These are phyloP conservation scores for Beauveria australis DNA, from an alignment of 2,329 filamentous ascomycete species.

Conservation along the genomic window DNA sequence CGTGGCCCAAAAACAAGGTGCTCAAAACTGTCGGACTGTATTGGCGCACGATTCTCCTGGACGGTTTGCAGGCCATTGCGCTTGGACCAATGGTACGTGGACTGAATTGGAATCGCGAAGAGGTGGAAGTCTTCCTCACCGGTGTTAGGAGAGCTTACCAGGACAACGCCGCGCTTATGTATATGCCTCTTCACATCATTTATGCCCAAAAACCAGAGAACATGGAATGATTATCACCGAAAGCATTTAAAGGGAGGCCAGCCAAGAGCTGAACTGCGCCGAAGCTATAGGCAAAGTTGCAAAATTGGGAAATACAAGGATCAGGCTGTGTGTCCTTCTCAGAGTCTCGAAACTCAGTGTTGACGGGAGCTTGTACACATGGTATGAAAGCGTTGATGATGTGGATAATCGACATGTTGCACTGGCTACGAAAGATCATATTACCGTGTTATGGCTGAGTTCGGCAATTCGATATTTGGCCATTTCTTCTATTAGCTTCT, in stretches of 20 bases:
- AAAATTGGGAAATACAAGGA: background rate
- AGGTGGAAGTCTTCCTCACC: conserved; percentile 41
- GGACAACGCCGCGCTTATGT: conserved; percentile 36
- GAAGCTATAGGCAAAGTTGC: background rate
- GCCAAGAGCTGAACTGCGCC: background rate
- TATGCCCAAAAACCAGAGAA: conserved; percentile 43
- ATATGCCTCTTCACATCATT: conserved; percentile 48
- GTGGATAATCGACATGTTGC: background rate
- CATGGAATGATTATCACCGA: background rate
- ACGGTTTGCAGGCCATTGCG: conserved; percentile 43
- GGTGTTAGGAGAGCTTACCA: conserved; percentile 40
- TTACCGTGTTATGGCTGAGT: no score
- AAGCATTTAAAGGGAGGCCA: background rate
- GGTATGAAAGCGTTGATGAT: background rate
- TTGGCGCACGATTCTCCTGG: conserved; percentile 41
- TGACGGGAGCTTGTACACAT: background rate
- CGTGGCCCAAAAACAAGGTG: conserved; percentile 43
- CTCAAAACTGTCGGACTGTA: conserved; percentile 44
- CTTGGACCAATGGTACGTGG: conserved; percentile 44
- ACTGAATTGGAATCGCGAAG: conserved; percentile 37
- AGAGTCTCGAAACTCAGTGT: background rate
- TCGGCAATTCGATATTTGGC: no score
- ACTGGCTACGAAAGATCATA: background rate
- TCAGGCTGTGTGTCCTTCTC: background rate
- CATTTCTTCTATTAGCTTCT: no score